Conservation (phyloP, 2,329 filamentous ascomycete species). For the Trichoderma sp. region DNA sequence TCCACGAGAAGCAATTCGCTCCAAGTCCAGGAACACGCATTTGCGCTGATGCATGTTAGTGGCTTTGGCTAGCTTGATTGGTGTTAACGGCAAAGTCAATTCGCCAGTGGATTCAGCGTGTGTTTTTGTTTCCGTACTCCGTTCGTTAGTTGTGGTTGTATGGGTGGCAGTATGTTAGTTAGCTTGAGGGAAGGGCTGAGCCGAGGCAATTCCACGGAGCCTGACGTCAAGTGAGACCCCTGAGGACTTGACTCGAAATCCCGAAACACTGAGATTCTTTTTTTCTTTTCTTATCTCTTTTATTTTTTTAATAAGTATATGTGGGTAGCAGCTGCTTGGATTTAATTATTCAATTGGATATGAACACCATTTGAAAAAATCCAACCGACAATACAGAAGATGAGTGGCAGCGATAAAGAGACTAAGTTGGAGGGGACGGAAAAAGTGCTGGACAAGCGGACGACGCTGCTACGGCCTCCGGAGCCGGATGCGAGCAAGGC, state of each 20-base stretch:
- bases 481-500: constrained; percentile 71
- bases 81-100: background rate
- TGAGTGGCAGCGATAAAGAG: background rate
- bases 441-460: constrained; percentile 28
- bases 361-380: background rate
- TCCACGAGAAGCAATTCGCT: background rate
- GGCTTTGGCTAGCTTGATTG: background rate
- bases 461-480: constrained; percentile 65
- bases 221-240: constrained; percentile 19
- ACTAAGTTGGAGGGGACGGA: background rate
- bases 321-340: background rate
- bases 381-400: background rate
- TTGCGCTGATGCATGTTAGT: background rate
- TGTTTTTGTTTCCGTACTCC: background rate
- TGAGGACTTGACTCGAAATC: constrained; percentile 1
- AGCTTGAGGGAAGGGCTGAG: background rate
- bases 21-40: background rate
- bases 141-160: background rate
- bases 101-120: background rate
- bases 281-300: background rate
- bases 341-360: background rate
- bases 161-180: background rate
- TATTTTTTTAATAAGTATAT: background rate
- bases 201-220: background rate
- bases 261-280: background rate